phyloP scores from a whole-genome alignment of 2,329 filamentous ascomycete genomes.

The Trichoderma sp. region DNA sequence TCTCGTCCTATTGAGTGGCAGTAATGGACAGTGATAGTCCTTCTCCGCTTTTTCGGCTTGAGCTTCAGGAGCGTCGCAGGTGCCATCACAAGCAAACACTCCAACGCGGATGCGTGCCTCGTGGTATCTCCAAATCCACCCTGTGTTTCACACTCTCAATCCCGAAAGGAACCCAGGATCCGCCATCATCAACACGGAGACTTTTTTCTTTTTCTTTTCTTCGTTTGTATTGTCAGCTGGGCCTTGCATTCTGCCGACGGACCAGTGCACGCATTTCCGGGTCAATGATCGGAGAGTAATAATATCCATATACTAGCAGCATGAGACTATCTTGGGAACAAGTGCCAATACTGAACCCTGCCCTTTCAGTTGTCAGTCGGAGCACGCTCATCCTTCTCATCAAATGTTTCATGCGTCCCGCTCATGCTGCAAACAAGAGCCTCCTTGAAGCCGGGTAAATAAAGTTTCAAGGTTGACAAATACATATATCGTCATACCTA shows the following conservation, averaged over 20 bases:
- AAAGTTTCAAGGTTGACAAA: slow-evolving; percentile 6
- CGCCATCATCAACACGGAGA: background rate
- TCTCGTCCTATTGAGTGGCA: background rate
- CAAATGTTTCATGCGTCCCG: slow-evolving; percentile 10
- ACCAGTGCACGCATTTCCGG: background rate
- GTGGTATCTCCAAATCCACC: background rate
- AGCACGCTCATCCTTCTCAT: background rate
- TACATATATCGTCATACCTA: background rate
- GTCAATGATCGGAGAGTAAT: background rate
- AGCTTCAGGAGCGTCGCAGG: slow-evolving; percentile 10
- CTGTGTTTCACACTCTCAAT: background rate
- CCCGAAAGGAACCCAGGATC: background rate
- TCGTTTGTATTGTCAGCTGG: background rate
- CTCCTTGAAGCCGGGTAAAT: slow-evolving; percentile 5
- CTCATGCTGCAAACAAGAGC: background rate
- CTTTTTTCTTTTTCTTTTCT: background rate
- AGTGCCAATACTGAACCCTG: background rate
- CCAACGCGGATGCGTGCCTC: background rate
- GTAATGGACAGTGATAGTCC: background rate
- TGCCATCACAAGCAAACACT: background rate
- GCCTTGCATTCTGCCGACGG: background rate
- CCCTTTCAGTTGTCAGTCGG: background rate
- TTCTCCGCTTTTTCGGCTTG: background rate
- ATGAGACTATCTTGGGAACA: background rate
- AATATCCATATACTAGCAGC: background rate